Conservation (phyloP, 2,329 filamentous ascomycete species). For the Knufia petricola region DNA sequence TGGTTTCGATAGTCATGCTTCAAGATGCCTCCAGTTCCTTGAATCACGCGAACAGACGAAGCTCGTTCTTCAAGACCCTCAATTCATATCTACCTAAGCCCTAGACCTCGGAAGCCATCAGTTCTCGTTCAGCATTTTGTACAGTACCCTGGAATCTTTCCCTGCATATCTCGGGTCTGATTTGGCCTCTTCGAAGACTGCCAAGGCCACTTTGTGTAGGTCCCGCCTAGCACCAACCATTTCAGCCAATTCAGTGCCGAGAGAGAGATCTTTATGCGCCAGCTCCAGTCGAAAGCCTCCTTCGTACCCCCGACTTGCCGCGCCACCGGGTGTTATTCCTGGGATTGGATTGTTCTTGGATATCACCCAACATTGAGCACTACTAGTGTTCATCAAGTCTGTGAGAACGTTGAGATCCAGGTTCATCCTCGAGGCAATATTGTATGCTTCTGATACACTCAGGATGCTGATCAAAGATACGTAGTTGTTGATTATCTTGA, state of each 20-base stretch:
- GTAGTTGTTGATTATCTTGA: conserved; percentile 25
- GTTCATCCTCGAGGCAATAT: conserved; percentile 9
- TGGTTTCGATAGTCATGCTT: too few species aligned
- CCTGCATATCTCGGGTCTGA: conserved; percentile 5
- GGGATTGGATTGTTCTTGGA: conserved; percentile 24
- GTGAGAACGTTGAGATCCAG: conserved; percentile 20
- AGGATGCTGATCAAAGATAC: conserved; percentile 18
- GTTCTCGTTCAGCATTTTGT: conserved; percentile 5
- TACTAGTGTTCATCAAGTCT: conserved; percentile 18
- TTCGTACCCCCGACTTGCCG: conserved; percentile 30
- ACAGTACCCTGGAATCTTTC: conserved; percentile 9
- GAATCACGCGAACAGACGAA: too few species aligned
- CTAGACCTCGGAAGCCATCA: too few species aligned
- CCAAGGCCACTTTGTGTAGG: conserved; percentile 1
- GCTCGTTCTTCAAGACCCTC: background rate
- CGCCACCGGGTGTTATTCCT: conserved; percentile 26
- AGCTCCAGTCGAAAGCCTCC: conserved; percentile 24
- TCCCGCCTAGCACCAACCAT: conserved; percentile 9
- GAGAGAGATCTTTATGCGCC: conserved; percentile 8
- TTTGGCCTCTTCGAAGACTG: conserved; percentile 5
- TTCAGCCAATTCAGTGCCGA: conserved; percentile 9
- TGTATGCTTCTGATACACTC: conserved; percentile 17
- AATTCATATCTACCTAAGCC: too few species aligned
- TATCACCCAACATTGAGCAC: conserved; percentile 22
- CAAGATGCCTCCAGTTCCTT: too few species aligned